Evolutionary conservation across 768 basidiomycete genomes (phyloP).

Genomic region (Nidula microcarpa): DNA sequence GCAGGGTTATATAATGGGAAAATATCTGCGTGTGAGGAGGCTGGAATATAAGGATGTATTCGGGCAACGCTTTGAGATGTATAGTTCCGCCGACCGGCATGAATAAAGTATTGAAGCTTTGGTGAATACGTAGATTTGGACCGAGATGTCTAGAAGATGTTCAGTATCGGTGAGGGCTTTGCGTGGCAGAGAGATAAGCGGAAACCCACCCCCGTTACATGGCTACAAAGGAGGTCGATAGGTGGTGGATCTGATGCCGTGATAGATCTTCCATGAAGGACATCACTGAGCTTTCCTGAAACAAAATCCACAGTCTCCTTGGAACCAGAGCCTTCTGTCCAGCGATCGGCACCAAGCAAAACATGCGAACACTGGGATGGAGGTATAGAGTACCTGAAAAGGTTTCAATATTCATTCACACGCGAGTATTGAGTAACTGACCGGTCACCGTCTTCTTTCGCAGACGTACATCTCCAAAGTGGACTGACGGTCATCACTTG

Average conservation of each 20-base stretch:
- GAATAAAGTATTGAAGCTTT: constrained; percentile 39
- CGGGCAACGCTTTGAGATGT: constrained; percentile 19
- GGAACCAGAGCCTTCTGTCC: constrained; percentile 31
- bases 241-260: constrained; percentile 45
- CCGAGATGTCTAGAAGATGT: neutral
- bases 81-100: constrained; percentile 44
- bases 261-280: constrained; percentile 46
- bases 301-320: constrained; percentile 49
- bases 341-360: constrained; percentile 36
- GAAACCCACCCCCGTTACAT: constrained; percentile 39
- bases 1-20: constrained; percentile 82
- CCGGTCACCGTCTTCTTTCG: constrained; percentile 19
- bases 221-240: constrained; percentile 48
- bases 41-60: constrained; percentile 57
- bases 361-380: constrained; percentile 47
- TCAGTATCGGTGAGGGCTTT: neutral
- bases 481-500: constrained; percentile 69
- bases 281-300: constrained; percentile 39
- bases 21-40: constrained; percentile 44
- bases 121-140: neutral
- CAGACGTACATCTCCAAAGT: constrained; percentile 56
- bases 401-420: too few relatives aligned
- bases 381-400: constrained; percentile 37
- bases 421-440: too few relatives aligned
- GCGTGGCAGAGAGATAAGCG: neutral